These are phyloP conservation scores for Gillenia trifoliata DNA, from an alignment of 306 rosid genomes.

Conservation along the genomic window DNA sequence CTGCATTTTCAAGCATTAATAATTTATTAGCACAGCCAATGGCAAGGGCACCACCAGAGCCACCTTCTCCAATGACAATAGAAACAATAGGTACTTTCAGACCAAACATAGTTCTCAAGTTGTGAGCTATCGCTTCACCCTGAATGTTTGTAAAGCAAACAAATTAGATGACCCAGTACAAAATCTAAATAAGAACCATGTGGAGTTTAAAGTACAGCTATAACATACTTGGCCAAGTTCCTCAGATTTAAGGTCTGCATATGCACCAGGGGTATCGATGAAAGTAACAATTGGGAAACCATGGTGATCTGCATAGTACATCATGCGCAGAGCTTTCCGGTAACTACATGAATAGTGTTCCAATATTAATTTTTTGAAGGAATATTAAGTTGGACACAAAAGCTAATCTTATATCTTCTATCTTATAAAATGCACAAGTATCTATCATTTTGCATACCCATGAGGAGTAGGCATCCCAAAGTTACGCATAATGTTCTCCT, in stretches of 20 bases:
- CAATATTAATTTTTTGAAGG: not conserved
- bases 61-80: conserved; percentile 98
- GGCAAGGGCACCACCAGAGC: conserved; percentile 99
- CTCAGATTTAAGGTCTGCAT: conserved; percentile 90
- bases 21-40: conserved; percentile 93
- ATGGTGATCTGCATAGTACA: conserved; percentile 90
- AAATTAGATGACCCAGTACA: conserved; percentile 22
- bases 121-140: conserved; percentile 99
- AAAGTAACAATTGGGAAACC: conserved; percentile 85
- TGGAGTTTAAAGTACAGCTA: conserved; percentile 11
- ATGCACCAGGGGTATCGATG: conserved; percentile 97
- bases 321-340: conserved; percentile 88
- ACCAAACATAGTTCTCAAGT: conserved; percentile 89
- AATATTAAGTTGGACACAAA: conserved; percentile 5
- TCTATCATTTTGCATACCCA: conserved; percentile 54
- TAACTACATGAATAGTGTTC: conserved; percentile 49
- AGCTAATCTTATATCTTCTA: conserved; percentile 8
- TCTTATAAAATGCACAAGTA: conserved; percentile 8
- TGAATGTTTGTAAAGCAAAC: conserved; percentile 36
- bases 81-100: conserved; percentile 87
- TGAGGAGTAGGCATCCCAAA: conserved; percentile 99
- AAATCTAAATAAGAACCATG: conserved; percentile 13
- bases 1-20: conserved; percentile 97
- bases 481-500: conserved; percentile 87
- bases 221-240: conserved; percentile 78